phyloP scores from a whole-genome alignment of 352 stramenopile species.

The Phytophthora meadii region DNA sequence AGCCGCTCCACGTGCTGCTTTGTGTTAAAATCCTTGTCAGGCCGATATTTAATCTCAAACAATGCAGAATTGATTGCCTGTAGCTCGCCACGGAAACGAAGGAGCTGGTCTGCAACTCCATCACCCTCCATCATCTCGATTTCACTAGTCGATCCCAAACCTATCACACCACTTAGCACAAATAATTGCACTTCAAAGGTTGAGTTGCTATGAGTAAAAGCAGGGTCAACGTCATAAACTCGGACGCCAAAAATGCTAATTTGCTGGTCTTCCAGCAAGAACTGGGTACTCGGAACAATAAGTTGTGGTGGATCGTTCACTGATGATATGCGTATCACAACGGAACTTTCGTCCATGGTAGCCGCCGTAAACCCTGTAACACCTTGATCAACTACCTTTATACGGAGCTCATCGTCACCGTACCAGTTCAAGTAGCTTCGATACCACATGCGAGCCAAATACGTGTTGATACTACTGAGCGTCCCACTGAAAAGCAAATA shows the following conservation, averaged over 20 bases:
- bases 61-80: slow-evolving; percentile 68
- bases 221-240: slow-evolving; percentile 65
- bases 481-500: slow-evolving; percentile 71
- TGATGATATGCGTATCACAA: slow-evolving; percentile 53
- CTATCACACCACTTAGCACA: slow-evolving; percentile 57
- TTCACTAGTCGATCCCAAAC: slow-evolving; percentile 32
- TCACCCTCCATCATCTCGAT: slow-evolving; percentile 64
- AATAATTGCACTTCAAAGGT: slow-evolving; percentile 71
- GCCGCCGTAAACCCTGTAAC: slow-evolving; percentile 61
- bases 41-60: slow-evolving; percentile 77
- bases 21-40: slow-evolving; percentile 79
- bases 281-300: slow-evolving; percentile 54
- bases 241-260: slow-evolving; percentile 73
- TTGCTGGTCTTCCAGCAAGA: slow-evolving; percentile 66
- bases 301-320: slow-evolving; percentile 72
- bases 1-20: slow-evolving; percentile 66
- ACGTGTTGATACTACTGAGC: slow-evolving; percentile 64
- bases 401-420: slow-evolving; percentile 57
- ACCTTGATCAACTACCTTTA: slow-evolving; percentile 71
- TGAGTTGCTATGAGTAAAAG: slow-evolving; percentile 34
- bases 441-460: slow-evolving; percentile 61
- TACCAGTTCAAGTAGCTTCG: slow-evolving; percentile 79
- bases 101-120: slow-evolving; percentile 53
- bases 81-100: slow-evolving; percentile 63
- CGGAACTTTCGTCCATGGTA: slow-evolving; percentile 42